These are phyloP conservation scores for Silybum marianum DNA, from an alignment of 129 eudicot genomes.

Conservation along the genomic window DNA sequence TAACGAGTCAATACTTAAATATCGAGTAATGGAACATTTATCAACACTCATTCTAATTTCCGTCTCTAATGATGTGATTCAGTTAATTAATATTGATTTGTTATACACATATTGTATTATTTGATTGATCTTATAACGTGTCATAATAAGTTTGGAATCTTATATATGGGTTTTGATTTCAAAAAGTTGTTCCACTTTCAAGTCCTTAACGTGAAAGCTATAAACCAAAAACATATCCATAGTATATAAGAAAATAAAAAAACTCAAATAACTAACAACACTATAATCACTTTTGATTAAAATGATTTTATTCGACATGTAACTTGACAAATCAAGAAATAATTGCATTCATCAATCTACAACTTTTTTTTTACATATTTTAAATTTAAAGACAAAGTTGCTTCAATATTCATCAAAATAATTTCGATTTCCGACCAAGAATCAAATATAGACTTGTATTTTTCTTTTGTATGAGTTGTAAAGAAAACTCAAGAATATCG, in stretches of 20 bases:
- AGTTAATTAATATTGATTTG: too few relatives aligned
- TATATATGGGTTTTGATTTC: neutral
- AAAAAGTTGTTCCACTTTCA: slow-evolving; percentile 20
- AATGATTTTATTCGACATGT: slow-evolving; percentile 5
- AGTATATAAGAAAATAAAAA: neutral
- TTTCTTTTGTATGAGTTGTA: slow-evolving; percentile 21
- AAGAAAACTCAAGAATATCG: slow-evolving; percentile 3
- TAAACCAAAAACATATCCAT: neutral
- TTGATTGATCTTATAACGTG: too few relatives aligned
- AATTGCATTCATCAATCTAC: neutral
- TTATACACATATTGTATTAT: too few relatives aligned
- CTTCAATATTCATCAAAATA: neutral
- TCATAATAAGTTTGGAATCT: neutral
- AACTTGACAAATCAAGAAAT: neutral
- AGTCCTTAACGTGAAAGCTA: slow-evolving; percentile 16
- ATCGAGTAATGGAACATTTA: neutral
- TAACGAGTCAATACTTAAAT: too few relatives aligned
- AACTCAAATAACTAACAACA: neutral
- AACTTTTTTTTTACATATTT: neutral
- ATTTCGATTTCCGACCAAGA: slow-evolving; percentile 20
- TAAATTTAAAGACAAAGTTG: neutral
- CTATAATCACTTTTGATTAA: neutral
- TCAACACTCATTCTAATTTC: neutral
- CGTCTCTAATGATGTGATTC: neutral
- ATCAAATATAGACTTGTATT: neutral